Percentiles rank a stretch among this genome's conserved stretches.
Evolutionary conservation across 306 rosid genomes (phyloP).

Genomic region (Malus domestica): ASM211411v1 NC_041789.1:26414501-26415000

Average conservation of each 20-base stretch:
- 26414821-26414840: too few species aligned
- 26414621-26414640: background rate
- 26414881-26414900: too few species aligned
- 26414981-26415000: too few species aligned
- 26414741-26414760: too few species aligned
- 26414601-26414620: background rate
- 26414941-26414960: too few species aligned
- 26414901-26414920: too few species aligned
- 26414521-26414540: constrained; percentile 53
- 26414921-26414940: too few species aligned
- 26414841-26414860: too few species aligned
- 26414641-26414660: background rate
- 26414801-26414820: too few species aligned
- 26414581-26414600: background rate
- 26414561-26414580: background rate
- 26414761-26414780: background rate
- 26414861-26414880: too few species aligned
- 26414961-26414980: too few species aligned
- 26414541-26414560: background rate
- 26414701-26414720: background rate
- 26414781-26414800: too few species aligned
- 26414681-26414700: constrained; percentile 10
- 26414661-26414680: background rate
- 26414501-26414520: constrained; percentile 48
- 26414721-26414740: background rate